Evolutionary conservation across 345 rosid genomes (phyloP).

Genomic region (Geranium rotundifolium): DNA sequence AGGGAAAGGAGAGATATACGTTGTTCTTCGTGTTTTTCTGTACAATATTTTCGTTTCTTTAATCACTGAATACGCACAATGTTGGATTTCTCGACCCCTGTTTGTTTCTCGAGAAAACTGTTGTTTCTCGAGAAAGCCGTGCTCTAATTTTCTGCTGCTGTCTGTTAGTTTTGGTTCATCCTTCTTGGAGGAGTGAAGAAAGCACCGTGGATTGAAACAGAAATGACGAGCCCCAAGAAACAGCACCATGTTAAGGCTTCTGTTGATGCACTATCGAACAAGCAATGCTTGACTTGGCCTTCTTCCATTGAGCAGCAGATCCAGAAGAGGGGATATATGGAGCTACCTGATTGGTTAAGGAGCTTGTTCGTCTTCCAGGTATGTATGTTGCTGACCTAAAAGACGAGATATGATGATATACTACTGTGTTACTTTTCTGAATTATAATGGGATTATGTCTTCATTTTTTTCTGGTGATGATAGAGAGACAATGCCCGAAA

Average conservation of each 20-base stretch:
- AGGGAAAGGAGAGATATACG: no score
- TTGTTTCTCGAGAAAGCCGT: no score
- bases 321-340: conserved; percentile 75
- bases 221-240: no score
- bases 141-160: no score
- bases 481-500: conserved; percentile 94
- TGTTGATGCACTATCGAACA: conserved; percentile 79
- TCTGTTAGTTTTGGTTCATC: no score
- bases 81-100: no score
- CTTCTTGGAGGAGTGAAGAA: no score
- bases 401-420: not conserved
- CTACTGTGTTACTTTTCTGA: not conserved
- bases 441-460: conserved; percentile 4
- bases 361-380: conserved; percentile 99
- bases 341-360: conserved; percentile 91
- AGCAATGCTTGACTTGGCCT: conserved; percentile 87
- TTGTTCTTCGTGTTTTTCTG: no score
- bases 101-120: no score
- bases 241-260: conserved; percentile 90
- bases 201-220: no score
- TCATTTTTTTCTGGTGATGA: conserved; percentile 10
- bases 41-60: no score
- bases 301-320: conserved; percentile 67
- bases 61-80: no score
- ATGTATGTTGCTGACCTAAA: conserved; percentile 28